Evolutionary conservation across 2,329 filamentous ascomycete genomes (phyloP).

Genomic region (Botrytis hyacinthi): DNA sequence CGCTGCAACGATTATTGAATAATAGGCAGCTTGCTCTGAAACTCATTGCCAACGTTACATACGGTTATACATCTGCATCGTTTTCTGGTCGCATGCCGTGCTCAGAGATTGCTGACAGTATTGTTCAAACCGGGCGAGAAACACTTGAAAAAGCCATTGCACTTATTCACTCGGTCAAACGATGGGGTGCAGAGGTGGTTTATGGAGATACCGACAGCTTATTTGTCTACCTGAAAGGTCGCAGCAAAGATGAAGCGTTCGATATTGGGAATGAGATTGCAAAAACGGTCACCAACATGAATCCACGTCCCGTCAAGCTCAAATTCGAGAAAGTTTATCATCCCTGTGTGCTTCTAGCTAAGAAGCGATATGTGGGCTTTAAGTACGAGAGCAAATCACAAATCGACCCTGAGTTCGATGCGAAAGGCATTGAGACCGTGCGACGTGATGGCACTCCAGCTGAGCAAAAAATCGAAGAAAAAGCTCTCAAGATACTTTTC

Average conservation of each 20-base stretch:
- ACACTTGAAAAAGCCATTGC: constrained; percentile 93
- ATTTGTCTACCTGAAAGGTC: constrained; percentile 85
- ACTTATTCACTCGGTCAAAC: constrained; percentile 80
- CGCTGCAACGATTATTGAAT: constrained; percentile 82
- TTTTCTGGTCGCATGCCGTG: constrained; percentile 98
- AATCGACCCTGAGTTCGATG: constrained; percentile 82
- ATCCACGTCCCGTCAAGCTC: constrained; percentile 87
- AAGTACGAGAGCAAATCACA: constrained; percentile 85
- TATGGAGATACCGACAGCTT: constrained; percentile 97
- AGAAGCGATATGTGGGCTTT: constrained; percentile 97
- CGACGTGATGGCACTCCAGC: constrained; percentile 91
- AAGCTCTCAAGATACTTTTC: constrained; percentile 83
- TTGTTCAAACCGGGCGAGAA: constrained; percentile 92
- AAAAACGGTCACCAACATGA: constrained; percentile 80
- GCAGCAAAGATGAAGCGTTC: constrained; percentile 85
- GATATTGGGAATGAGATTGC: constrained; percentile 91
- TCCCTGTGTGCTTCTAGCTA: constrained; percentile 88
- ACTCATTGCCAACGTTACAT: constrained; percentile 96
- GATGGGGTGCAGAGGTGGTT: constrained; percentile 94
- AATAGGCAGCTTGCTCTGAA: constrained; percentile 93
- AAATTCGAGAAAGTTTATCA: constrained; percentile 99
- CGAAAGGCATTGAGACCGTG: constrained; percentile 97
- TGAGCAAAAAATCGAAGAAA: constrained; percentile 95
- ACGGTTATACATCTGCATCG: constrained; percentile 94
- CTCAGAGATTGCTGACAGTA: constrained; percentile 95